phyloP scores from a whole-genome alignment of 192 early-diverging fungal genomes.

The Gonapodya prolifera region DNA sequence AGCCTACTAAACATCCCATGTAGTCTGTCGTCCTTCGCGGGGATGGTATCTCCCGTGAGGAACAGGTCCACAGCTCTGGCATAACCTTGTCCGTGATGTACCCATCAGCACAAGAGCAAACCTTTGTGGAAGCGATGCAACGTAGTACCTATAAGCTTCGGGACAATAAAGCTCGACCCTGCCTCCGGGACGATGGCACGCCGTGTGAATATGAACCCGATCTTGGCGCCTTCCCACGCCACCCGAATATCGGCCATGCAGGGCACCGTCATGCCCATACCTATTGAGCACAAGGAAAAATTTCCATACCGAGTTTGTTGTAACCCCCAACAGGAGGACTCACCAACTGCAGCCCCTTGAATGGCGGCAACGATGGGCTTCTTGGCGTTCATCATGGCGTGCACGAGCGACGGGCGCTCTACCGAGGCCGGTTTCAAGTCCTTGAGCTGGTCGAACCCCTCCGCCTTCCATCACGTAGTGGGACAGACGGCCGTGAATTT shows the following conservation, averaged over 20 bases:
- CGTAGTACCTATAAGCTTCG: background rate
- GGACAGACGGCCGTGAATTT: no score
- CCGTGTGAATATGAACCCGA: background rate
- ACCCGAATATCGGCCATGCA: background rate
- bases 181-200: background rate
- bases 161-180: background rate
- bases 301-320: background rate
- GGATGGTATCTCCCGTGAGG: background rate
- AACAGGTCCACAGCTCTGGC: background rate
- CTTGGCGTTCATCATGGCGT: background rate
- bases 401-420: no score
- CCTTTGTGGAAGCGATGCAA: no score
- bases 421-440: no score
- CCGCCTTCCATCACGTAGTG: no score
- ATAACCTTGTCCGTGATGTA: no score
- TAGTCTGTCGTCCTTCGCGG: background rate
- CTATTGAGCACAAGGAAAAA: background rate
- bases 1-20: background rate
- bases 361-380: background rate
- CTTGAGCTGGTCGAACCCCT: background rate
- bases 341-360: background rate
- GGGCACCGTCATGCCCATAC: background rate
- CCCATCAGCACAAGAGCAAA: no score
- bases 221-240: background rate
- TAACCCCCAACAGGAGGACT: background rate